Evolutionary conservation across 352 stramenopile genomes (phyloP).

Genomic region (Phytophthora palmivora): DNA sequence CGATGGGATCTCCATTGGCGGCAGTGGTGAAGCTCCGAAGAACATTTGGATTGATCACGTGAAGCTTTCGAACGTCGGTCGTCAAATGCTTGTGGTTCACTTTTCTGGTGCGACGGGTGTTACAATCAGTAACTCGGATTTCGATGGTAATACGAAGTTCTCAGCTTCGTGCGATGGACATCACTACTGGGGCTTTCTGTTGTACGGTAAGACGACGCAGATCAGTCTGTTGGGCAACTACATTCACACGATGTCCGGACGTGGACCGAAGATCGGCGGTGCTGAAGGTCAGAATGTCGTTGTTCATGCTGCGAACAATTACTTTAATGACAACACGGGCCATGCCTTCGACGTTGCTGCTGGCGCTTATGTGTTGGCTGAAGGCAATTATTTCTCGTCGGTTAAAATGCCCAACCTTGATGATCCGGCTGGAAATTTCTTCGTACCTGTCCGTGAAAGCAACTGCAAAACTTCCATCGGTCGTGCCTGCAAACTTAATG

Average conservation of each 20-base stretch:
- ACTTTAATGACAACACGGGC: slow-evolving; percentile 29
- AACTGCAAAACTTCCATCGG: slow-evolving; percentile 24
- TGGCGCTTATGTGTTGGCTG: slow-evolving; percentile 24
- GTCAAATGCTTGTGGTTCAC: slow-evolving; percentile 33
- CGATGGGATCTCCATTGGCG: slow-evolving; percentile 32
- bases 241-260: slow-evolving; percentile 42
- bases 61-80: slow-evolving; percentile 30
- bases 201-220: slow-evolving; percentile 25
- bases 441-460: slow-evolving; percentile 13
- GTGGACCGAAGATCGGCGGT: slow-evolving; percentile 42
- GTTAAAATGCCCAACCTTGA: slow-evolving; percentile 22
- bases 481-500: slow-evolving; percentile 33
- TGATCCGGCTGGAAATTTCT: slow-evolving; percentile 24
- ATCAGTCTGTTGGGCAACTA: slow-evolving; percentile 31
- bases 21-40: slow-evolving; percentile 15
- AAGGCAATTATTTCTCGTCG: slow-evolving; percentile 38
- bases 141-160: no score
- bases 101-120: slow-evolving; percentile 23
- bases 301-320: slow-evolving; percentile 38
- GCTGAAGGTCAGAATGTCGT: slow-evolving; percentile 11
- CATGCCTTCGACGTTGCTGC: slow-evolving; percentile 27
- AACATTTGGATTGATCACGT: slow-evolving; percentile 45
- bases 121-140: slow-evolving; percentile 32
- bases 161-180: no score
- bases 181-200: slow-evolving; percentile 50